Evolutionary conservation across 2,329 filamentous ascomycete genomes (phyloP).

Genomic region (Fusarium solani-melongenae): DNA sequence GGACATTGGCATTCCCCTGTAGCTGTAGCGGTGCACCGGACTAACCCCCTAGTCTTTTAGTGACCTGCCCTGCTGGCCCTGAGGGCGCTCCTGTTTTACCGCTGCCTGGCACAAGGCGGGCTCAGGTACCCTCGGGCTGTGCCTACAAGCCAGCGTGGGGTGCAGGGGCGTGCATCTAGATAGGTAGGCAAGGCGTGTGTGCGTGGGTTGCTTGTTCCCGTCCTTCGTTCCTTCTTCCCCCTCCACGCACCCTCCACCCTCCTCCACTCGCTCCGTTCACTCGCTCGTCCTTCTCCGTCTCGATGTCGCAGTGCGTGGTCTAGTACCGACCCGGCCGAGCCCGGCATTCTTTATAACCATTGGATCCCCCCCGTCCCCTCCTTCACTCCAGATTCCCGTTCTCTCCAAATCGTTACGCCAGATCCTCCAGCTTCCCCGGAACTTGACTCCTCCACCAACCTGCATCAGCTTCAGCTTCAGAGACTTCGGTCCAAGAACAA

Average conservation of each 20-base stretch:
- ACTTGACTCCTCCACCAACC: constrained; percentile 33
- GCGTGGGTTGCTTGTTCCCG: constrained; percentile 25
- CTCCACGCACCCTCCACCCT: constrained; percentile 9
- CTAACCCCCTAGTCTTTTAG: constrained; percentile 23
- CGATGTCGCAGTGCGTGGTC: constrained; percentile 36
- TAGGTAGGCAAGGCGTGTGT: constrained; percentile 5
- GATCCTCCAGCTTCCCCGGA: constrained; percentile 42
- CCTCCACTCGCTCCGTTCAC: constrained; percentile 31
- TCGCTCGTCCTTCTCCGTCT: constrained; percentile 34
- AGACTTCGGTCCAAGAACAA: constrained; percentile 9
- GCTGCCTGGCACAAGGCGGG: constrained; percentile 37
- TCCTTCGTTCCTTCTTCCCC: constrained; percentile 34
- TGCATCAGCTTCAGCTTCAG: constrained; percentile 21
- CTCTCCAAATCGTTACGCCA: constrained; percentile 38
- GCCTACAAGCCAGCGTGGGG: constrained; percentile 35
- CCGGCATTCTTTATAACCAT: constrained; percentile 49
- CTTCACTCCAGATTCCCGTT: constrained; percentile 40
- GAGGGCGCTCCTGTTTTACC: constrained; percentile 39
- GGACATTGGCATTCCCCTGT: constrained; percentile 19
- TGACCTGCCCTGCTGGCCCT: constrained; percentile 27
- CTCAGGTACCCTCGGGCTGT: constrained; percentile 37
- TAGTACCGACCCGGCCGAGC: constrained; percentile 48
- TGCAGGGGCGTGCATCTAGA: constrained; percentile 17
- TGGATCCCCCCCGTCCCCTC: constrained; percentile 44
- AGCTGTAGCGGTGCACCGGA: constrained; percentile 31